Base-by-base conservation (phyloP, 2,329 filamentous ascomycete genomes). In the Clarireedia sp. region DNA sequence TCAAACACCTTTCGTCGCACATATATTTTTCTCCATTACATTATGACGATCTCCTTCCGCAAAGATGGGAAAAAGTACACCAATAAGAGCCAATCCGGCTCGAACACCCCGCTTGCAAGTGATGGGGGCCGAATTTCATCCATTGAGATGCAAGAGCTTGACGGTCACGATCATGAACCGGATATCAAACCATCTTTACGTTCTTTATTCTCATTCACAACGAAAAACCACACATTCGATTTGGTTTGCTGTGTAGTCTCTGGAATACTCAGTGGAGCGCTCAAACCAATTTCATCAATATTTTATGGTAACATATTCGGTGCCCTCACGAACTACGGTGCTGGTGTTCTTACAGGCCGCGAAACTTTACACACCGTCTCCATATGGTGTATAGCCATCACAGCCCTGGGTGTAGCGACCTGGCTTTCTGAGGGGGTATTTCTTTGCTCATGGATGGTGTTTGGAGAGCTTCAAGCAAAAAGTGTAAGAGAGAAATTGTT, bases 381-480 rank as follows among this genome's bases (percentile, higher is more conserved):
- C 0, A 75, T 69, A 43, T 85, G 83, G 72, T 85, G 83, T 47
- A 62, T 85, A 24, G 78, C 82, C 24, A 72, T 96, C 44, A 70
- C 82, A 0, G 77, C 74, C 0, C 69, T 96, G 0, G 89, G 86
- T 0, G 68, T 74, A 0, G 78, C 73, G 0, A 83, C 81, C 47
- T 92, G 88, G 82, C 46, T 90, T 0, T 70, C 85, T 16, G 85
- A 87, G 62, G 79, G 80, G 3, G 67, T 78, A 1, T 87, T 89
- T 62, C 85, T 90, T 63, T 76, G 78, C 1, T 69, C 81, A 0
- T 96, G 91, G 83, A 74, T 92, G 29, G 68, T 79, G 0, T 94
- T 94, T 68, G 89, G 91, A 14, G 91, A 96, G 69, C 64, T 89
- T 2, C 89, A 96, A 62, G 89, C 87, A 0, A 80, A 78, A 33